Evolutionary conservation across 1,284 basidiomycete species (phyloP).

Genomic region (Malassezia slooffiae): DNA sequence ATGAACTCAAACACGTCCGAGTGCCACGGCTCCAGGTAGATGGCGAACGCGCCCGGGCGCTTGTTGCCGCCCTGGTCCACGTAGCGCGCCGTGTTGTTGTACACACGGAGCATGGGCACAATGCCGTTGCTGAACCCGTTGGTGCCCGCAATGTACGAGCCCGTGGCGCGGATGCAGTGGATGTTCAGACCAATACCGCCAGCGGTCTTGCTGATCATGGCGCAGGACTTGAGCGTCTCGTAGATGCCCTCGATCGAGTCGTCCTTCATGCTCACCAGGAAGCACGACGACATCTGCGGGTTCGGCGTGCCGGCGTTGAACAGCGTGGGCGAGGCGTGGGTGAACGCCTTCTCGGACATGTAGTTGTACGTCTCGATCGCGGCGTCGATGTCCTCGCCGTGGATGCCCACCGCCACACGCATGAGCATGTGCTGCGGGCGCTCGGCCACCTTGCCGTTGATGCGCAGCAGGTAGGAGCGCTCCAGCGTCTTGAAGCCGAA

Average conservation of each 20-base stretch:
- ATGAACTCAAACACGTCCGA: constrained; percentile 95
- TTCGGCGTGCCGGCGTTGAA: constrained; percentile 97
- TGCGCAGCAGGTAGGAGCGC: constrained; percentile 87
- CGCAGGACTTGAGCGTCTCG: constrained; percentile 94
- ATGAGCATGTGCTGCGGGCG: constrained; percentile 98
- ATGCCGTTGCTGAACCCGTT: constrained; percentile 99
- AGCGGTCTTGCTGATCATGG: constrained; percentile 98
- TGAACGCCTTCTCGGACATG: constrained; percentile 81
- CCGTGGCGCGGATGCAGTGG: constrained; percentile 92
- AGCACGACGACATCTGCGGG: constrained; percentile 91
- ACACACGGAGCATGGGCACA: constrained; percentile 96
- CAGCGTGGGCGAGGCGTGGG: constrained; percentile 91
- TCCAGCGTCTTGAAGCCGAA: constrained; percentile 99
- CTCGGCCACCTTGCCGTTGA: constrained; percentile 89
- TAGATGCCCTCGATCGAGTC: constrained; percentile 99
- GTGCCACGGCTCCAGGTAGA: constrained; percentile 97
- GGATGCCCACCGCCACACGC: constrained; percentile 97
- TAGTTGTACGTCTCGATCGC: constrained; percentile 71
- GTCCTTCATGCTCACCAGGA: constrained; percentile 95
- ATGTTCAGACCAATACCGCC: constrained; percentile 95
- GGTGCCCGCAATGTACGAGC: constrained; percentile 75
- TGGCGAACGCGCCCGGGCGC: constrained; percentile 94
- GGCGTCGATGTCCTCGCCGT: constrained; percentile 76
- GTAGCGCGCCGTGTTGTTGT: constrained; percentile 95
- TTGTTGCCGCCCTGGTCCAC: constrained; percentile 99